Evolutionary conservation across 1,139 yeast genomes (phyloP).

Genomic region (Saccharomyces hybrid): DNA sequence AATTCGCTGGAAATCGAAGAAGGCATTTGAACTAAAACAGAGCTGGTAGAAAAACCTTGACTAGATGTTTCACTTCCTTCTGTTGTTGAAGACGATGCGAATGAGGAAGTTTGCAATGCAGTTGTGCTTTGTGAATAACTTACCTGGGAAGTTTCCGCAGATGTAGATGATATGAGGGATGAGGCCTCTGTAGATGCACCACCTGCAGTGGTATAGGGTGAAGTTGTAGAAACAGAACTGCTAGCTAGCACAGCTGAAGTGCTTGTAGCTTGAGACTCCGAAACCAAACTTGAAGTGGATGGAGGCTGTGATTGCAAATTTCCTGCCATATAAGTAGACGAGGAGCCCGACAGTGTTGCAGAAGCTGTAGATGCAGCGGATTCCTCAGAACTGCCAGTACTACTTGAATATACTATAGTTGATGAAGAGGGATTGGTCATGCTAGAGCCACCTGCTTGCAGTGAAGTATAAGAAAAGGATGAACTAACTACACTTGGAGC

Average conservation of each 20-base stretch:
- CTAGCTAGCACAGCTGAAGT: neutral
- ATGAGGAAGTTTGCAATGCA: neutral
- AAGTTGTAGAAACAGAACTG: slow-evolving; percentile 2
- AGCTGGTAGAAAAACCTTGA: neutral
- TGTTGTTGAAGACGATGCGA: slow-evolving; percentile 12
- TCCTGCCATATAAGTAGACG: neutral
- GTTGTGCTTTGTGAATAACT: neutral
- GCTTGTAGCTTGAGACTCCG: neutral
- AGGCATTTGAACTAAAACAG: neutral
- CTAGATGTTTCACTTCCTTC: neutral
- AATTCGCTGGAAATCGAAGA: neutral
- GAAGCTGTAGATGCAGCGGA: neutral
- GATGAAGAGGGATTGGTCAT: neutral
- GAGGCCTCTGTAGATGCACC: slow-evolving; percentile 5
- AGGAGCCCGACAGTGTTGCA: neutral
- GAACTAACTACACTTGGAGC: neutral
- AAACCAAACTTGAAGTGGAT: neutral
- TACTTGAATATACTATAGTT: neutral
- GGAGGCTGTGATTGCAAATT: neutral
- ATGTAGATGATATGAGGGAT: slow-evolving; percentile 1
- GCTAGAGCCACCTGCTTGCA: neutral
- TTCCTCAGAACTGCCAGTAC: neutral
- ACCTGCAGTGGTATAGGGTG: slow-evolving; percentile 2
- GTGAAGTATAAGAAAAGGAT: neutral
- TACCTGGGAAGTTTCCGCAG: neutral